phyloP scores from a whole-genome alignment of 495 filamentous ascomycete genomes.

The Penicillium canariense region DNA sequence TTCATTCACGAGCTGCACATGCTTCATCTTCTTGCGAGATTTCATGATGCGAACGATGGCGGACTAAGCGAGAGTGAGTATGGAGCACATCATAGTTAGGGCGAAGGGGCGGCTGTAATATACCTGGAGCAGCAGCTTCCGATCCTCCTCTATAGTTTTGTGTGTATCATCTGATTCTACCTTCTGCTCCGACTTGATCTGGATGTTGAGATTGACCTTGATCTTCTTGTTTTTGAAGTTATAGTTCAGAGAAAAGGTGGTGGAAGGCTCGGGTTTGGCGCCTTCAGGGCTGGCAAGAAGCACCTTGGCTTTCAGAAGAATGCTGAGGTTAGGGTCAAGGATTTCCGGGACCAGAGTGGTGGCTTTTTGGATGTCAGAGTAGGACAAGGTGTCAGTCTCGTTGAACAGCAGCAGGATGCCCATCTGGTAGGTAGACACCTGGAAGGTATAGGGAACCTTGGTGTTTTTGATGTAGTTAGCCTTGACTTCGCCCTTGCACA shows the following conservation, averaged over 20 bases:
- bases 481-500: slow-evolving; percentile 96
- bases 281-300: slow-evolving; percentile 66
- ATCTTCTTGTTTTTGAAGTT: slow-evolving; percentile 98
- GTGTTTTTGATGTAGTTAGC: slow-evolving; percentile 84
- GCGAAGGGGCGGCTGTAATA: slow-evolving; percentile 33
- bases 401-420: slow-evolving; percentile 96
- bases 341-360: slow-evolving; percentile 77
- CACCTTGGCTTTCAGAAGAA: slow-evolving; percentile 90
- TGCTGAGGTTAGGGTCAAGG: slow-evolving; percentile 77
- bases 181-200: slow-evolving; percentile 91
- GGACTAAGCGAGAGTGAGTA: slow-evolving; percentile 56
- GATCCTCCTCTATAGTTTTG: slow-evolving; percentile 98
- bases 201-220: slow-evolving; percentile 92
- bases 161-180: slow-evolving; percentile 95
- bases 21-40: slow-evolving; percentile 97
- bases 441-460: slow-evolving; percentile 94
- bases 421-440: slow-evolving; percentile 97
- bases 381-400: slow-evolving; percentile 77
- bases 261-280: slow-evolving; percentile 71
- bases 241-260: slow-evolving; percentile 77
- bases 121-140: slow-evolving; percentile 95
- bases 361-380: slow-evolving; percentile 79
- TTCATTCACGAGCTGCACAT: slow-evolving; percentile 87
- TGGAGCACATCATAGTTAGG: background rate
- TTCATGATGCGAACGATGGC: slow-evolving; percentile 99